Conservation (phyloP, 2,329 filamentous ascomycete species). For the Metarhizium sp. region DNA sequence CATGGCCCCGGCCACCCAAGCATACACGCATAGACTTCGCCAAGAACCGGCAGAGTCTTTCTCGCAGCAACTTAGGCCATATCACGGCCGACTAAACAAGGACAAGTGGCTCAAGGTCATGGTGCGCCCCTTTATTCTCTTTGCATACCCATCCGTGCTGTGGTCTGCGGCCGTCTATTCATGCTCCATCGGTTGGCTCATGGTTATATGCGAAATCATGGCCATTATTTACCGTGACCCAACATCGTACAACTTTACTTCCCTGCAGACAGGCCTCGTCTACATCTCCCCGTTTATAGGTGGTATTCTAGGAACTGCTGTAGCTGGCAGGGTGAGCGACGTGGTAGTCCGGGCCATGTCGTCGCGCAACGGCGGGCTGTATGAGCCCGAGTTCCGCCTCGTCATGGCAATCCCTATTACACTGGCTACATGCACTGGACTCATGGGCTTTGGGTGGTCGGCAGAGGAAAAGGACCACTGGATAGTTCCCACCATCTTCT, state of each 20-base stretch:
- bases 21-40: slow-evolving; percentile 65
- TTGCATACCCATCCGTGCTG: slow-evolving; percentile 76
- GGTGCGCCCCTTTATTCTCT: slow-evolving; percentile 74
- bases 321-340: slow-evolving; percentile 83
- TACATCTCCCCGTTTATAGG: slow-evolving; percentile 88
- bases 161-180: slow-evolving; percentile 83
- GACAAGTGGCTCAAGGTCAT: slow-evolving; percentile 76
- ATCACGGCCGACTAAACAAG: slow-evolving; percentile 65
- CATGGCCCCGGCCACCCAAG: slow-evolving; percentile 23
- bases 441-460: slow-evolving; percentile 95
- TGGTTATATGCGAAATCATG: slow-evolving; percentile 85
- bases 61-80: slow-evolving; percentile 54
- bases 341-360: slow-evolving; percentile 75
- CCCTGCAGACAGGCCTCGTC: slow-evolving; percentile 73
- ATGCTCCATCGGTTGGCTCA: slow-evolving; percentile 88
- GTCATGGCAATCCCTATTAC: slow-evolving; percentile 79
- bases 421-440: slow-evolving; percentile 68
- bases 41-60: slow-evolving; percentile 62
- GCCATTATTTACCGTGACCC: slow-evolving; percentile 66
- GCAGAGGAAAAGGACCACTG: slow-evolving; percentile 64
- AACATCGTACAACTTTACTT: slow-evolving; percentile 67
- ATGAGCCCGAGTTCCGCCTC: slow-evolving; percentile 88
- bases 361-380: slow-evolving; percentile 76
- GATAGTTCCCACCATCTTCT: slow-evolving; percentile 91
- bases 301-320: slow-evolving; percentile 77